Base-by-base conservation (phyloP, 495 filamentous ascomycete genomes). In the Penicillium canariense region DNA sequence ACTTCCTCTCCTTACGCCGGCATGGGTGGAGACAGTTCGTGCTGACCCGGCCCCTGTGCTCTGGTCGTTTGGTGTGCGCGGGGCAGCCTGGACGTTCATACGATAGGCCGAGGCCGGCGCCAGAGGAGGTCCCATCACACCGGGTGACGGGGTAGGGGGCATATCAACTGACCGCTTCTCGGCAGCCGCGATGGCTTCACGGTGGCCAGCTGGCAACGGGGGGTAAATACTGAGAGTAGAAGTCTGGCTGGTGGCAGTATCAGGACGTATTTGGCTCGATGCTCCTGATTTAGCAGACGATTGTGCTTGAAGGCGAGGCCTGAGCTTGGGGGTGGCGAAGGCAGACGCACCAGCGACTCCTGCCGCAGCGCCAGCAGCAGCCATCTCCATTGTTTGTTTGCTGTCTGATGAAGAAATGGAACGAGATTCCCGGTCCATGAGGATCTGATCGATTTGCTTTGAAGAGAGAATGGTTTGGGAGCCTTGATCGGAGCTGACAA, bases 51-150 rank as follows among this genome's bases (percentile, higher is more conserved):
- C 76, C 15, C 75, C 75, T 25, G 71, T 71, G 52, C 38, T 54
- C 28, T 74, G 63, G 22, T 78, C 73, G 58, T 66, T 77, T 30
- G 93, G 91, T 3, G 93, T 96, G 35, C 84, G 81, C 27, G 92
- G 90, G 46, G 90, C 77, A 34, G 62, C 65, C 11, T 65, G 52
- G n/a, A 56, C 59, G 48, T 70, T 73, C 43, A 71, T 68, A 60
- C 77, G 81, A 63, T 87, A 87, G 3, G 87, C 88, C 54, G 90
- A 96, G 44, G 94, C 90, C 25, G 92, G 89, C 50, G 89, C 78
- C 44, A 85, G 62, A 7, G 94, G 93, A 35, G 94, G 94, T 0
- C 90, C 94, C 94, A 97, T 98, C 38, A 71, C 61, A 34, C 75
- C 77, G 31, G 74, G 70, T 31, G 74, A 70, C 11, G 76, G 75